Conservation (phyloP, 2,329 filamentous ascomycete species). For the Chaetoscypha palmicola region DNA sequence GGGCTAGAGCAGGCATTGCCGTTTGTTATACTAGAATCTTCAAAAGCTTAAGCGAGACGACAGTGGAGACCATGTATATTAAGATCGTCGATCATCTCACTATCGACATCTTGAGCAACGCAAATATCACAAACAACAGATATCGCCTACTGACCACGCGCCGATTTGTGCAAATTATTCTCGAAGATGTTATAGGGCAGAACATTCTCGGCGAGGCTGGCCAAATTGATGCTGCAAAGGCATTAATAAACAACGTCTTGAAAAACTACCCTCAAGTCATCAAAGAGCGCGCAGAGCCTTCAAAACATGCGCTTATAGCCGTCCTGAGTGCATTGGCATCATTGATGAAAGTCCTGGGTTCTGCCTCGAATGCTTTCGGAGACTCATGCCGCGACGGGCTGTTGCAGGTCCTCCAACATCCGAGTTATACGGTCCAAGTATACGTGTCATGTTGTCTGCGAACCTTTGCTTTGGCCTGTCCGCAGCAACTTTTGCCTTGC, state of each 20-base stretch:
- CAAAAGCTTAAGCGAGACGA: slow-evolving; percentile 68
- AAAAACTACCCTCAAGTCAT: slow-evolving; percentile 91
- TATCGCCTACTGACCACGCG: slow-evolving; percentile 81
- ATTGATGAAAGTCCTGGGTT: slow-evolving; percentile 72
- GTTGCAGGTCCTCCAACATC: slow-evolving; percentile 85
- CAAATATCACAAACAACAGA: slow-evolving; percentile 71
- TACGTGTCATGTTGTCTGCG: slow-evolving; percentile 82
- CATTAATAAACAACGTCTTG: slow-evolving; percentile 77
- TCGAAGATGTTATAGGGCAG: slow-evolving; percentile 76
- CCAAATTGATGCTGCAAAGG: slow-evolving; percentile 73
- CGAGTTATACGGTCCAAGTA: slow-evolving; percentile 92
- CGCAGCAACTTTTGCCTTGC: slow-evolving; percentile 83
- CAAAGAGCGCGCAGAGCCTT: slow-evolving; percentile 80
- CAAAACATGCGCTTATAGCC: slow-evolving; percentile 76
- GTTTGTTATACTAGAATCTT: slow-evolving; percentile 82
- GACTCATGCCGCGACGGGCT: slow-evolving; percentile 81
- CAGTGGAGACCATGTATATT: slow-evolving; percentile 77
- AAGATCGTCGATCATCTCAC: slow-evolving; percentile 77
- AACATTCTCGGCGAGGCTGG: slow-evolving; percentile 84
- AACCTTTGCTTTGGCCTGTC: slow-evolving; percentile 80
- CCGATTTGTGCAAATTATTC: slow-evolving; percentile 73
- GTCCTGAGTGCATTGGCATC: slow-evolving; percentile 73
- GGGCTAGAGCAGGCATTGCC: slow-evolving; percentile 72
- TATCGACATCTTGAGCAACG: slow-evolving; percentile 69
- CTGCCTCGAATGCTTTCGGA: slow-evolving; percentile 70